Conservation (phyloP, 176 grass and related monocot genomes). For the Oryza meridionalis region DNA sequence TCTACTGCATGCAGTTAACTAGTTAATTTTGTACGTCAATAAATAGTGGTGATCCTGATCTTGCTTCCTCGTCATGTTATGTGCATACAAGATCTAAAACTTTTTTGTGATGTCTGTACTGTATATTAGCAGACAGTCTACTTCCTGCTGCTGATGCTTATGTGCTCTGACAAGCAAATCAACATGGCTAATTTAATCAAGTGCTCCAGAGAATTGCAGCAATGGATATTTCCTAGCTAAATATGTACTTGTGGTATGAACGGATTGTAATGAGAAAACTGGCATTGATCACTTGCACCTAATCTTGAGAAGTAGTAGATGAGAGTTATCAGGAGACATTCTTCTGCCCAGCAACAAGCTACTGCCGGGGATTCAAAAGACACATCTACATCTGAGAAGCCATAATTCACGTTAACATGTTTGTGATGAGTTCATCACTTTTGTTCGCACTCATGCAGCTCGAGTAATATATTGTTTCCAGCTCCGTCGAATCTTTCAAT, state of each 20-base stretch:
- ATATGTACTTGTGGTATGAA: neutral
- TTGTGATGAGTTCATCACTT: slow-evolving; percentile 38
- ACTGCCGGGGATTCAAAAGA: slow-evolving; percentile 51
- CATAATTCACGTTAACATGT: slow-evolving; percentile 24
- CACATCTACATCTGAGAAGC: slow-evolving; percentile 36
- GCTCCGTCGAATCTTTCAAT: slow-evolving; percentile 29
- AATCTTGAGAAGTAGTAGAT: neutral
- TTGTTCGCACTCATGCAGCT: slow-evolving; percentile 39
- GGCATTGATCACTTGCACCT: neutral
- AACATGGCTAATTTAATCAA: neutral
- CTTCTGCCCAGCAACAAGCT: slow-evolving; percentile 29
- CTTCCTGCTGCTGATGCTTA: neutral
- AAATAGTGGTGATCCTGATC: slow-evolving; percentile 22
- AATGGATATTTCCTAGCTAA: neutral
- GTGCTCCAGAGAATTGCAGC: neutral
- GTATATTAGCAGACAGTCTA: neutral
- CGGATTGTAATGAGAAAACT: neutral
- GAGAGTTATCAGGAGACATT: slow-evolving; percentile 46
- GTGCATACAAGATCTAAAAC: neutral
- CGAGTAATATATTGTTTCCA: neutral
- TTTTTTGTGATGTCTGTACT: neutral
- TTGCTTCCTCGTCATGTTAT: neutral
- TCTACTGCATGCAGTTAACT: slow-evolving; percentile 38
- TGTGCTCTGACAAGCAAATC: neutral
- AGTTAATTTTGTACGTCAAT: slow-evolving; percentile 37